phyloP scores from a whole-genome alignment of 345 rosid genomes.

The Eutrema yunnanense region DNA sequence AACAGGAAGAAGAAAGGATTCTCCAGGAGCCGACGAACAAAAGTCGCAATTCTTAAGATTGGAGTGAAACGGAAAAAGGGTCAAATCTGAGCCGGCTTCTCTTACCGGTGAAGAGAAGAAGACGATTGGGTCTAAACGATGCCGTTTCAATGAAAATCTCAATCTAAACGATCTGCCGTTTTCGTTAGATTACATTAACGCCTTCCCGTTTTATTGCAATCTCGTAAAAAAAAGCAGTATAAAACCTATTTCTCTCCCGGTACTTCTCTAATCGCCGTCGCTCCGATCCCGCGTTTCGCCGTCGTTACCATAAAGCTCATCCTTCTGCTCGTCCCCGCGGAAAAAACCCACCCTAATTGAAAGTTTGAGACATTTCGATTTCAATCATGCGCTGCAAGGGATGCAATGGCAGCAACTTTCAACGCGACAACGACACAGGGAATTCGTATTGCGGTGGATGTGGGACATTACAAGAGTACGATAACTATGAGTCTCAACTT shows the following conservation, averaged over 20 bases:
- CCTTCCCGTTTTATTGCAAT: background rate
- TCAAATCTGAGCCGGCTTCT: conserved; percentile 13
- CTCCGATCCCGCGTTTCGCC: background rate
- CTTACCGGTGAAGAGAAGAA: conserved; percentile 11
- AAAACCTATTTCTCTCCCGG: background rate
- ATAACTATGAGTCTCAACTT: conserved; percentile 42
- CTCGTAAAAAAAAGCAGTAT: background rate
- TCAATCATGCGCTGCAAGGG: conserved; percentile 38
- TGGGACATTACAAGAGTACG: conserved; percentile 38
- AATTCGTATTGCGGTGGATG: conserved; percentile 42
- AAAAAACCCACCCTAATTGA: background rate
- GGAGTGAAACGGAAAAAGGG: background rate
- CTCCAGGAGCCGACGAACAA: background rate
- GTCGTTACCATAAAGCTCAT: background rate
- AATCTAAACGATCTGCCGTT: background rate
- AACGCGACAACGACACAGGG: conserved; percentile 44
- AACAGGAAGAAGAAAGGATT: background rate
- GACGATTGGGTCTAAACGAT: background rate
- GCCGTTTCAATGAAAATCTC: conserved; percentile 1
- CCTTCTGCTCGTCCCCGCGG: background rate
- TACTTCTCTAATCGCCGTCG: background rate
- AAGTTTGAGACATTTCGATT: background rate
- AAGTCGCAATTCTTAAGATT: background rate
- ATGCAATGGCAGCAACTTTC: conserved; percentile 41
- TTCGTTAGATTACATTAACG: background rate